These are phyloP conservation scores for Lagenaria siceraria DNA, from an alignment of 306 rosid species.

Conservation along the genomic window DNA sequence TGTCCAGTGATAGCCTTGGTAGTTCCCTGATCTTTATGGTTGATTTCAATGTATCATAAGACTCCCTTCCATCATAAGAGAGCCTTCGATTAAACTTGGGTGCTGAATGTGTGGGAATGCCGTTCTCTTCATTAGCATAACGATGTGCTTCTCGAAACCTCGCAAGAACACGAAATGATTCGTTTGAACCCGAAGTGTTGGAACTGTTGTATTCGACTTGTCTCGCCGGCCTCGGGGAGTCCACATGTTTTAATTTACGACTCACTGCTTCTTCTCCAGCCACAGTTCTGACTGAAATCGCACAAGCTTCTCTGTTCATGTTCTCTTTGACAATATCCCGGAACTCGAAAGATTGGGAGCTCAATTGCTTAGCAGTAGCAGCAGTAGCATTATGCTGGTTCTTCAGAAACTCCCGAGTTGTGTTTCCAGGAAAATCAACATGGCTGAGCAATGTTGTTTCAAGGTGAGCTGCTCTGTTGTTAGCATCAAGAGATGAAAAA, in stretches of 20 bases:
- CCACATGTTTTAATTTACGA: conserved; percentile 41
- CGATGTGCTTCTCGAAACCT: conserved; percentile 35
- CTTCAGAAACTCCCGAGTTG: conserved; percentile 12
- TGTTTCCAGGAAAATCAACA: conserved; percentile 12
- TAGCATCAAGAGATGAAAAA: conserved; percentile 55
- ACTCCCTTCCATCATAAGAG: conserved; percentile 66
- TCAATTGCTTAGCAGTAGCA: neutral
- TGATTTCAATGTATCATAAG: conserved; percentile 37
- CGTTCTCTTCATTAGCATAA: conserved; percentile 25
- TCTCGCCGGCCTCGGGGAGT: conserved; percentile 68
- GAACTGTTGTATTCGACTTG: conserved; percentile 15
- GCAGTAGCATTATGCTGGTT: conserved; percentile 19
- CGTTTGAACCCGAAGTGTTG: conserved; percentile 16
- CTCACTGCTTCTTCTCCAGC: conserved; percentile 29
- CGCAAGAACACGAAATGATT: conserved; percentile 27
- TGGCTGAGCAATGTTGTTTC: conserved; percentile 30
- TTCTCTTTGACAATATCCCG: conserved; percentile 39
- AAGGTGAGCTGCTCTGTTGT: conserved; percentile 30
- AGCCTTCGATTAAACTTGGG: conserved; percentile 35
- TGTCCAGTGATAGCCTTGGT: conserved; percentile 87
- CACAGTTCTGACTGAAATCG: conserved; percentile 38
- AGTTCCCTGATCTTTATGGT: conserved; percentile 48
- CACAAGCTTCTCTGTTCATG: conserved; percentile 38
- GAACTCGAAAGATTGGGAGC: conserved; percentile 24
- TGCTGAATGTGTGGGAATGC: neutral